Conservation (phyloP, 495 filamentous ascomycete genomes). For the Trichoderma erinaceum region DNA sequence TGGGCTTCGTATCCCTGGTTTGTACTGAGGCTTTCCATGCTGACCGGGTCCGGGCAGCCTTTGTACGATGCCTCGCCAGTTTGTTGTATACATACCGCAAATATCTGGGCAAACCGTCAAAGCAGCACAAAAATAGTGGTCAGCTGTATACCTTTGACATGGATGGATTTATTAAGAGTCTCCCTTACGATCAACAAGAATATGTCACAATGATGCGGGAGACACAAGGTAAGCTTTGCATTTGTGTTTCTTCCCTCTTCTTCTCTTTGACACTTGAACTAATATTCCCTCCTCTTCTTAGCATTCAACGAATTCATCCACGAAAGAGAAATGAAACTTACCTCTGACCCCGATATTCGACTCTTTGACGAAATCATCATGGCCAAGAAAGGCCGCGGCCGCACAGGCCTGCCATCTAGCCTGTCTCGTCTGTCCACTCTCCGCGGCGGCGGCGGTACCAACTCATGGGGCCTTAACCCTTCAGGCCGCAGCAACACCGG, state of each 20-base stretch:
- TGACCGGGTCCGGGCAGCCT: constrained; percentile 86
- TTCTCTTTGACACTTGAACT: constrained; percentile 16
- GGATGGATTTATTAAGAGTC: constrained; percentile 83
- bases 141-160: constrained; percentile 90
- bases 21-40: constrained; percentile 86
- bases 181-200: constrained; percentile 85
- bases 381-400: constrained; percentile 84
- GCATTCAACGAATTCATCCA: constrained; percentile 97
- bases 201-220: constrained; percentile 84
- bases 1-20: constrained; percentile 73
- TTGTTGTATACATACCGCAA: constrained; percentile 95
- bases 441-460: constrained; percentile 31
- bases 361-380: constrained; percentile 95
- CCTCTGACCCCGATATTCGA: constrained; percentile 59
- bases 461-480: neutral
- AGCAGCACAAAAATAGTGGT: constrained; percentile 79
- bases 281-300: constrained; percentile 25
- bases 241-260: neutral
- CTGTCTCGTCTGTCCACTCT: constrained; percentile 49
- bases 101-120: constrained; percentile 64
- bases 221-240: constrained; percentile 68
- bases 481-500: constrained; percentile 18
- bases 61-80: constrained; percentile 89
- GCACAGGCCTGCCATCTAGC: constrained; percentile 42
- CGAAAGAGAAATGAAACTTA: constrained; percentile 65